These are phyloP conservation scores for Globisporangium apiculatum DNA, from an alignment of 352 stramenopile genomes.

Conservation along the genomic window DNA sequence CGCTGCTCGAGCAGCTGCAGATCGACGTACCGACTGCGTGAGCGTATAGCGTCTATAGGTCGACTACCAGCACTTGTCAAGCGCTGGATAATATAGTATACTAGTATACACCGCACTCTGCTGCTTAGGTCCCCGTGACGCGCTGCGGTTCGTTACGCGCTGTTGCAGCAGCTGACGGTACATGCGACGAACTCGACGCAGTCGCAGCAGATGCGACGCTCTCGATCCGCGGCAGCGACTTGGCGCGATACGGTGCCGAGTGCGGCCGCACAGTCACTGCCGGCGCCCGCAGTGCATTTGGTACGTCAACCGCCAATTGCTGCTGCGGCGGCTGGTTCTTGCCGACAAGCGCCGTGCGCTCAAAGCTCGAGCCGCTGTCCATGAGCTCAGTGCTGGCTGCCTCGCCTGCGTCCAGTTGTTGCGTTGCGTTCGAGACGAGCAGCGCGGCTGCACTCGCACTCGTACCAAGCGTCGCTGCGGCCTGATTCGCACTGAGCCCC, in stretches of 20 bases:
- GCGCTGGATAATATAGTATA: too few relatives aligned
- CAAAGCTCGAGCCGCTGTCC: constrained; percentile 27
- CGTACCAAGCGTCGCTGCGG: constrained; percentile 2
- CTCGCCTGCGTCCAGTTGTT: neutral
- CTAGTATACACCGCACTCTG: too few relatives aligned
- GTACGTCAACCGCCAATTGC: constrained; percentile 12
- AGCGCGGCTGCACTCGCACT: constrained; percentile 15
- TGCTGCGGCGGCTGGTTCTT: constrained; percentile 14
- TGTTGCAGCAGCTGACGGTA: neutral
- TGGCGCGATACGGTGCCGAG: constrained; percentile 40
- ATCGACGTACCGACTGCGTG: neutral
- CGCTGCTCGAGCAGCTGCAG: constrained; percentile 6
- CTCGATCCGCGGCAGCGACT: constrained; percentile 40
- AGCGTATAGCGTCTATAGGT: neutral
- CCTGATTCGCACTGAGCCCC: constrained; percentile 1
- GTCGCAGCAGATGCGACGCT: neutral
- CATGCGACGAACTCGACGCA: neutral
- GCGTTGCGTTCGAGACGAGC: constrained; percentile 6
- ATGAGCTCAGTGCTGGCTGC: constrained; percentile 7
- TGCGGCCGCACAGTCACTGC: constrained; percentile 24
- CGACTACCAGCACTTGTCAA: too few relatives aligned
- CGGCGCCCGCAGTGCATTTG: constrained; percentile 2
- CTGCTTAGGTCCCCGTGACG: neutral
- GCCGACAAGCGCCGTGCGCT: constrained; percentile 35
- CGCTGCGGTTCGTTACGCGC: neutral